phyloP scores from a whole-genome alignment of 2,329 filamentous ascomycete genomes.

The Fusarium nodosum region DNA sequence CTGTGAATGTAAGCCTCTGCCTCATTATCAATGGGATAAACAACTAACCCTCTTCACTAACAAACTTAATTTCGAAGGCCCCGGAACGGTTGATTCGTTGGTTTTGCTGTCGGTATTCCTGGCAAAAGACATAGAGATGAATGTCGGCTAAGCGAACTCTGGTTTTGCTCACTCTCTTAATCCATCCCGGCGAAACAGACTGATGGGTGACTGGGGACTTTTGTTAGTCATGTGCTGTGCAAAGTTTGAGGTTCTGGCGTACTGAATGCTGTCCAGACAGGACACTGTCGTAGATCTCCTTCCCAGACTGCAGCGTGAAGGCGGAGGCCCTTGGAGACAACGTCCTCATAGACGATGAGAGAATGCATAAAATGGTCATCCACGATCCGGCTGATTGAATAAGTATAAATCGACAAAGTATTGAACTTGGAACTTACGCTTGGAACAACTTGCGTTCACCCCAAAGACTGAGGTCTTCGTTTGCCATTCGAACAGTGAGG shows the following conservation, averaged over 20 bases:
- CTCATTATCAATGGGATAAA: neutral
- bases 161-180: constrained; percentile 62
- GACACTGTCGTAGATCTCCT: constrained; percentile 67
- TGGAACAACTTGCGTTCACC: constrained; percentile 68
- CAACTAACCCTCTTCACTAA: constrained; percentile 57
- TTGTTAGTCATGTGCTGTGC: constrained; percentile 6
- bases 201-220: constrained; percentile 64
- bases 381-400: constrained; percentile 63
- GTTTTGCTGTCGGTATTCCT: constrained; percentile 66
- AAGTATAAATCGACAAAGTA: constrained; percentile 3
- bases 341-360: constrained; percentile 68
- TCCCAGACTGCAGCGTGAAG: constrained; percentile 69
- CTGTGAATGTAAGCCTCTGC: constrained; percentile 35
- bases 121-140: constrained; percentile 70
- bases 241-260: constrained; percentile 39
- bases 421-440: constrained; percentile 60
- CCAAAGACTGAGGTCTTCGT: constrained; percentile 62
- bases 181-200: constrained; percentile 63
- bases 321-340: constrained; percentile 62
- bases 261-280: constrained; percentile 76
- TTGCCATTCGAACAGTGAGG: constrained; percentile 59
- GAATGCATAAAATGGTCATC: constrained; percentile 69
- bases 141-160: constrained; percentile 67
- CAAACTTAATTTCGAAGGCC: constrained; percentile 66
- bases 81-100: constrained; percentile 64